These are phyloP conservation scores for Aspergillus nidulans DNA, from an alignment of 495 filamentous ascomycete genomes.

Conservation along the genomic window DNA sequence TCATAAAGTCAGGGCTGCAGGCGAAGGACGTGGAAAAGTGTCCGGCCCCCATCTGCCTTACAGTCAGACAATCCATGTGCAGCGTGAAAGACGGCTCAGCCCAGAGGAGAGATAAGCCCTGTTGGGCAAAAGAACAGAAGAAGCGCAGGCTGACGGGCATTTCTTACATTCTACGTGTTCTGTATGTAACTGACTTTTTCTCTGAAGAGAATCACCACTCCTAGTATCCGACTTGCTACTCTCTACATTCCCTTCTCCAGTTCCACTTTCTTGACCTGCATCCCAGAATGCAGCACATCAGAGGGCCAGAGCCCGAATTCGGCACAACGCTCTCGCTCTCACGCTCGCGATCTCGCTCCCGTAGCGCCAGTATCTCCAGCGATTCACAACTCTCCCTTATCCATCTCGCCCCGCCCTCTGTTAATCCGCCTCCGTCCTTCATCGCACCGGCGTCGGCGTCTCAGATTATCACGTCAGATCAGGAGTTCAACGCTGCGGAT, in stretches of 20 bases:
- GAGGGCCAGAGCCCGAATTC: constrained; percentile 33
- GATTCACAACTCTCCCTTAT: constrained; percentile 38
- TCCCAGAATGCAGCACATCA: constrained; percentile 29
- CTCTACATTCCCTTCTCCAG: neutral
- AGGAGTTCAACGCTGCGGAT: constrained; percentile 65
- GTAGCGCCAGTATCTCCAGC: constrained; percentile 43
- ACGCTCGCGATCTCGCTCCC: constrained; percentile 41
- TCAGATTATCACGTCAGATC: constrained; percentile 85
- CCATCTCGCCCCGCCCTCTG: constrained; percentile 58
- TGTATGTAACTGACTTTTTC: neutral
- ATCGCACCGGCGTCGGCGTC: constrained; percentile 86
- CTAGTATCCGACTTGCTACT: neutral
- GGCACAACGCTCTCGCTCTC: constrained; percentile 23
- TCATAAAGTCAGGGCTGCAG: constrained; percentile 6
- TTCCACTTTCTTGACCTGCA: neutral
- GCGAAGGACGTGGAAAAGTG: neutral
- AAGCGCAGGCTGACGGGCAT: neutral
- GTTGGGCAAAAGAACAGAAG: neutral
- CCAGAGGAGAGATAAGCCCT: neutral
- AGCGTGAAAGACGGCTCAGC: neutral
- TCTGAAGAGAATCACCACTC: neutral
- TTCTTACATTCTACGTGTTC: neutral
- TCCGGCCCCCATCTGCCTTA: neutral
- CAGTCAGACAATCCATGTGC: neutral
- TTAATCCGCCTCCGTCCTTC: constrained; percentile 78